Percentiles rank a stretch among this genome's conserved stretches.
phyloP scores from a whole-genome alignment of 164 flowering plant genomes.

The Litsea cubeba region DNA sequence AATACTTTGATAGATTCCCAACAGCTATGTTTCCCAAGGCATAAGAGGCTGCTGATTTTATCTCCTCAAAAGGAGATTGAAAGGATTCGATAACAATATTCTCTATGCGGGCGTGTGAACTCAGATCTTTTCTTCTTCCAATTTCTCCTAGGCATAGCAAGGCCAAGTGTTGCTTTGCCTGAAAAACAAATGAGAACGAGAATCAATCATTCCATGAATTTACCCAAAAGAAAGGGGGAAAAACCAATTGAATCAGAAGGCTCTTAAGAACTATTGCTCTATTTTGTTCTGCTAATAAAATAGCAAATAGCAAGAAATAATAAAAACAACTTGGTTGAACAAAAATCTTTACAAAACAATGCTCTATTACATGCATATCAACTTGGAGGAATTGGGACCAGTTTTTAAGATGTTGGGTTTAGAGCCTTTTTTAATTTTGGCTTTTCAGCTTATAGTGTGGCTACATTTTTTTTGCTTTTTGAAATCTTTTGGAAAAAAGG shows the following conservation, averaged over 20 bases:
- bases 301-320: too few relatives aligned
- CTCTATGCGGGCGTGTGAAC: slow-evolving; percentile 78
- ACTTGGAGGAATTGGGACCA: too few relatives aligned
- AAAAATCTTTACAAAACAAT: too few relatives aligned
- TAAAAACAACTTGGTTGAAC: too few relatives aligned
- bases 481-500: too few relatives aligned
- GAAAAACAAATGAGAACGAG: slow-evolving; percentile 9
- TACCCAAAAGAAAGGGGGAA: not conserved
- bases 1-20: slow-evolving; percentile 88
- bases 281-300: not conserved
- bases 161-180: slow-evolving; percentile 95
- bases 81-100: slow-evolving; percentile 93
- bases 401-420: too few relatives aligned
- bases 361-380: too few relatives aligned
- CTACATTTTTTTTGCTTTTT: too few relatives aligned
- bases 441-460: too few relatives aligned
- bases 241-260: not conserved
- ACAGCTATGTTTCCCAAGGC: slow-evolving; percentile 99
- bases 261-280: not conserved
- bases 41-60: slow-evolving; percentile 98
- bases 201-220: not conserved
- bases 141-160: slow-evolving; percentile 96
- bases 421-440: too few relatives aligned
- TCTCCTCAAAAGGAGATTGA: slow-evolving; percentile 97
- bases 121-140: slow-evolving; percentile 92